Conservation (phyloP, 306 rosid genomes). For the Prunus armeniaca region DNA sequence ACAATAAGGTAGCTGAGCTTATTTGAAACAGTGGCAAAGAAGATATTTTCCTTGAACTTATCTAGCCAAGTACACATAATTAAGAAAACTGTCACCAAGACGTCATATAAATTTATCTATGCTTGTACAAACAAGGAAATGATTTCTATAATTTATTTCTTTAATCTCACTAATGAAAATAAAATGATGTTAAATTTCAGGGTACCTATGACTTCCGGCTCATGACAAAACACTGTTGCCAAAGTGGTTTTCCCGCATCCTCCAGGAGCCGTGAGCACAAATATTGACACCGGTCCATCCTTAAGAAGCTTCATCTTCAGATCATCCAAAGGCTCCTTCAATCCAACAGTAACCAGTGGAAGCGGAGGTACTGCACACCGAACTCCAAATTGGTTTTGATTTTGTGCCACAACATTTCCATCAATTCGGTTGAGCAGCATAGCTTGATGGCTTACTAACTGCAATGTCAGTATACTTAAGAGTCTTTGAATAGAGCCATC, state of each 20-base stretch:
- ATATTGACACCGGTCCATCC: conserved; percentile 15
- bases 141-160: no score
- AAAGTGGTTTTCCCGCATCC: conserved; percentile 61
- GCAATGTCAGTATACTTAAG: background rate
- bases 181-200: background rate
- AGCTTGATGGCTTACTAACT: background rate
- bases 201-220: conserved; percentile 39
- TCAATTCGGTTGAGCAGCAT: background rate
- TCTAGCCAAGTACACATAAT: conserved; percentile 26
- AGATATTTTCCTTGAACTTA: conserved; percentile 41
- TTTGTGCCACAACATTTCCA: background rate
- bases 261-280: conserved; percentile 40
- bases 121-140: no score
- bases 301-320: conserved; percentile 36
- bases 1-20: conserved; percentile 31
- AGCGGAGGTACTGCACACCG: conserved; percentile 34
- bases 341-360: conserved; percentile 34
- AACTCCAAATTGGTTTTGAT: background rate
- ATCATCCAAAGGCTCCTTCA: conserved; percentile 41
- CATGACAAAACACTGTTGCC: conserved; percentile 42
- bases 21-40: conserved; percentile 39
- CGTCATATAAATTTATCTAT: background rate
- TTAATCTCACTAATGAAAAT: background rate
- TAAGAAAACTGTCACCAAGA: conserved; percentile 1
- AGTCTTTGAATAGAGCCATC: conserved; percentile 21